phyloP scores from a whole-genome alignment of 176 grass and related monocot genomes.

The Chloris gayana region DNA sequence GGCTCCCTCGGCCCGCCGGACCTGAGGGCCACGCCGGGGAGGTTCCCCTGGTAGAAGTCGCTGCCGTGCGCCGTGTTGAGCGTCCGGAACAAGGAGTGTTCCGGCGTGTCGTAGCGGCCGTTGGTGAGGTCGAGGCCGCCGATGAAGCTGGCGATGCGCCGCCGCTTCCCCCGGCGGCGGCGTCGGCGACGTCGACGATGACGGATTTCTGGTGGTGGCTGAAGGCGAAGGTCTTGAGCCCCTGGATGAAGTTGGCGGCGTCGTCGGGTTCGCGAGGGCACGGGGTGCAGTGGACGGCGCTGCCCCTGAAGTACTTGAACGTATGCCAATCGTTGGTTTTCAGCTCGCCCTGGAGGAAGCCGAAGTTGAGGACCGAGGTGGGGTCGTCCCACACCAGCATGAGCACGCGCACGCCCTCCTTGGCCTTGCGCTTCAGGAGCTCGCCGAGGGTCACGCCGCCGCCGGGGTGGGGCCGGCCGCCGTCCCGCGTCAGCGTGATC shows the following conservation, averaged over 20 bases:
- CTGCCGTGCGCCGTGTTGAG: slow-evolving; percentile 66
- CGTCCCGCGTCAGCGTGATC: slow-evolving; percentile 71
- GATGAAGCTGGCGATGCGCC: slow-evolving; percentile 79
- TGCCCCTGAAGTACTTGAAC: slow-evolving; percentile 55
- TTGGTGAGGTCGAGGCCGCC: slow-evolving; percentile 90
- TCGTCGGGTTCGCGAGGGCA: slow-evolving; percentile 84
- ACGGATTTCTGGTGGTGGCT: slow-evolving; percentile 94
- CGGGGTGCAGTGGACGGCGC: slow-evolving; percentile 65
- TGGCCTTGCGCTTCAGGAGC: slow-evolving; percentile 86
- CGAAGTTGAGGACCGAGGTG: slow-evolving; percentile 34
- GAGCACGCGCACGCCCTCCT: slow-evolving; percentile 76
- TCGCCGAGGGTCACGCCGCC: slow-evolving; percentile 79
- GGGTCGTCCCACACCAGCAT: slow-evolving; percentile 96
- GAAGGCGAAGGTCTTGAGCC: slow-evolving; percentile 66
- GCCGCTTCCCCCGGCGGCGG: neutral
- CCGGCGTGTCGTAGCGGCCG: slow-evolving; percentile 85
- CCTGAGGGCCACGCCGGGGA: slow-evolving; percentile 33
- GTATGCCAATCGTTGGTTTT: slow-evolving; percentile 80
- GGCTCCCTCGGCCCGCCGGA: slow-evolving; percentile 78
- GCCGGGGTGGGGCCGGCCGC: slow-evolving; percentile 43
- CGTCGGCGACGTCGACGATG: slow-evolving; percentile 71
- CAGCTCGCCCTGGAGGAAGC: slow-evolving; percentile 43
- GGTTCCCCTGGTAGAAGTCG: slow-evolving; percentile 85
- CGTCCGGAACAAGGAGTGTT: slow-evolving; percentile 84
- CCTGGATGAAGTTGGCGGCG: slow-evolving; percentile 52